Base-by-base conservation (phyloP, 257 asterid species). In the Scutellaria galericulata region DNA sequence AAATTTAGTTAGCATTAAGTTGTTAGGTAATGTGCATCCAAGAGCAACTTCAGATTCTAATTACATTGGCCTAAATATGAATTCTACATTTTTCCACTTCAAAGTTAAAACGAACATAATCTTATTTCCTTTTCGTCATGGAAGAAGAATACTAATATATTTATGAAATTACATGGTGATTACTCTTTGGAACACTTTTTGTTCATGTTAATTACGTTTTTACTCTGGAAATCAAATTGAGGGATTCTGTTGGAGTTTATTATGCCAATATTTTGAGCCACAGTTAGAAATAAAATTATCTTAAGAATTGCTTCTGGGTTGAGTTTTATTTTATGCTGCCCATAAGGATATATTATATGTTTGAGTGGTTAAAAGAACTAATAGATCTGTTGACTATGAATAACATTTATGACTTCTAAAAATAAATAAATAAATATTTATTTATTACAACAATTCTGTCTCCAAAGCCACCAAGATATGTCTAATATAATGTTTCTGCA, bases 1-100 rank as follows among this genome's bases (percentile, higher is more conserved):
- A 39, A 64, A 45, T 47, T 66, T 57, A 27, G 55, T 56, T 55
- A 55, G 72, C 63, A 50, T 31, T 66, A 53, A 57, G 56, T 53
- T 31, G 62, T 27, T 67, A 14, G 20, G 53, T 46, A 20, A 44
- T 47, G 31, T 39, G 35, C 12, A 42, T 50, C 54, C 46, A 45
- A 13, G 67, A 64, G 58, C 64, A 73, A 15, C 42, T 63, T 51
- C 41, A 44, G 51, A 70, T 44, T 40, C 59, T 35, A 51, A 61
- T 68, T 57, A n/a, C 54, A 69, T 31, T 42, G 22, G 47, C 63
- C 71, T 12, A 14, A 15, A 44, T 27, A 55, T 39, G 42, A 47
- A 46, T 42, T 12, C 53, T 63, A 27, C 54, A 5, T 51, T 57
- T 42, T 67, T 35, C 58, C 22, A 53, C 66, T 59, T 48, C 62